Base-by-base conservation (phyloP, 495 filamentous ascomycete genomes). In the Pyrenopolyporus hunteri region DNA sequence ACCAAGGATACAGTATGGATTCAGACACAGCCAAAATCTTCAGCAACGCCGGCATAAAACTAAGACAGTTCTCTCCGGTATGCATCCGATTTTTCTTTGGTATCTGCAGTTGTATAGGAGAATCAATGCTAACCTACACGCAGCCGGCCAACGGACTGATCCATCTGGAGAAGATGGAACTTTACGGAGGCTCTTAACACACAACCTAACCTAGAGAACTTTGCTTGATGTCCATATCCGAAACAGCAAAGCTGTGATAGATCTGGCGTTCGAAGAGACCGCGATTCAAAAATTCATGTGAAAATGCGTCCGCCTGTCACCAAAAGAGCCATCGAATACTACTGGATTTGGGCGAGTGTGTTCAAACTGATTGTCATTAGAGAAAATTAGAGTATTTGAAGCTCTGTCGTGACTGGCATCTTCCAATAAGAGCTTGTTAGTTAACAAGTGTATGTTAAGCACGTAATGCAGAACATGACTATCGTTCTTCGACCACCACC, bases 1-100 rank as follows among this genome's bases (percentile, higher is more conserved):
- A 84, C 42, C 88, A 94, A 68, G 85, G 91, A 5, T 98, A 98
- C 67, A 91, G 90, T 57, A 96, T 98, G 90, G 94, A 98, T 72
- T 78, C 74, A 19, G 83, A 91, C 75, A 91, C 92, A 23, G 90
- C 92, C n/a, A 82, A 79, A 20, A 86, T 97, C 35, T 86, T 97
- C 42, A 70, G 79, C 55, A 78, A 88, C 67, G 92, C 89, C 7
- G 91, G 91, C 6, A 88, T 97, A 6, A 79, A 78, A 37, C 72
- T 97, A 54, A 80, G 92, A 60, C 91, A 95, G 73, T 95, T 93
- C 66, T 86, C 83, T 52, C 89, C 90, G 51, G 91, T 93, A 76
- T 80, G 84, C 80, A 14, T 5, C 2, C 3, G 1, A 26, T n/a
- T 4, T 19, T 14, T 29, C 5, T 23, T 45, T 22, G n/a, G 16